Percentiles rank a stretch among this genome's conserved stretches.
Conservation (phyloP, 2,329 filamentous ascomycete genomes). For the Fusarium sp. region DNA sequence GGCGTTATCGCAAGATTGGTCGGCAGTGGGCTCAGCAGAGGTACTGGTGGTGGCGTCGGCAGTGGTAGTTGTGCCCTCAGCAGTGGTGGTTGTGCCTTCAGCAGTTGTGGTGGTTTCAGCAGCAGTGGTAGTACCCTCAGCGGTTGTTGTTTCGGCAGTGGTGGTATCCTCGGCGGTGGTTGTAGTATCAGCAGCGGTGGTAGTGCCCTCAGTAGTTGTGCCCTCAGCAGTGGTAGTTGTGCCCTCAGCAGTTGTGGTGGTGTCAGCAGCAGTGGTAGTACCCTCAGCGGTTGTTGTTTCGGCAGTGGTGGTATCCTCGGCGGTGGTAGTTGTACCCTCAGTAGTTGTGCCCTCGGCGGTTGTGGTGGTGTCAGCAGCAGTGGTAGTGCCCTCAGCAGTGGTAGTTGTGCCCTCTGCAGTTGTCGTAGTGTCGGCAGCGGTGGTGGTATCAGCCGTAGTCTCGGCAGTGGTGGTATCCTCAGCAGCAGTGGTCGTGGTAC, state of each 20-base stretch:
- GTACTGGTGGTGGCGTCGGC: neutral
- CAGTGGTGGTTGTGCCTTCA: neutral
- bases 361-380: neutral
- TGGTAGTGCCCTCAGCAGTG: neutral
- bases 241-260: neutral
- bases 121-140: neutral
- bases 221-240: neutral
- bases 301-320: neutral
- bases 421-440: no score
- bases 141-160: neutral
- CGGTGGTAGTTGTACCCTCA: neutral
- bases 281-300: neutral
- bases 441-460: no score
- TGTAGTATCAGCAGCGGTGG: neutral
- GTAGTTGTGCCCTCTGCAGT: no score
- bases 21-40: neutral
- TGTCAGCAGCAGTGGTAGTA: neutral
- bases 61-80: neutral
- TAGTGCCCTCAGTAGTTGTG: neutral
- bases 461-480: neutral
- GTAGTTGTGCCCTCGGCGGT: no score
- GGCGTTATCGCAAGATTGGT: constrained; percentile 7
- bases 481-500: neutral
- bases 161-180: neutral
- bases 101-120: neutral